Evolutionary conservation across 768 basidiomycete genomes (phyloP).

Genomic region (Boletus bicolor): DNA sequence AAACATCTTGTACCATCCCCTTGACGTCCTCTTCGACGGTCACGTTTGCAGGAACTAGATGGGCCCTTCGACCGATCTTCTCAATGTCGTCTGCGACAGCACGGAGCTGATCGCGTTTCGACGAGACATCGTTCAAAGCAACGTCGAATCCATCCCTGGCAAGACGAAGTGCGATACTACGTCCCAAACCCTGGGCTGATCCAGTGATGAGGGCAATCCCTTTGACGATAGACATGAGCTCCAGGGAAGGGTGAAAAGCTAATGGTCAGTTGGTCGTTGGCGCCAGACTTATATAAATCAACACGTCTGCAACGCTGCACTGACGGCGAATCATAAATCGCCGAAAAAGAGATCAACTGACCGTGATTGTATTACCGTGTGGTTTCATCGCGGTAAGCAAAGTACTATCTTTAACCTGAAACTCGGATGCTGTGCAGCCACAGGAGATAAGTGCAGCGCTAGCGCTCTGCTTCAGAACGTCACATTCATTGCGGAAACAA

Average conservation of each 20-base stretch:
- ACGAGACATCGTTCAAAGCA: slow-evolving; percentile 27
- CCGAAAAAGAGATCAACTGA: neutral
- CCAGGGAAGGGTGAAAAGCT: neutral
- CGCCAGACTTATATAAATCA: no score
- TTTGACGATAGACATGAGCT: slow-evolving; percentile 15
- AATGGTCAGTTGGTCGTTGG: no score
- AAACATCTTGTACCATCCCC: neutral
- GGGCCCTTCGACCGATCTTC: slow-evolving; percentile 11
- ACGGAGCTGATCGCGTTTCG: slow-evolving; percentile 11
- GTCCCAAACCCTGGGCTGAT: slow-evolving; percentile 31
- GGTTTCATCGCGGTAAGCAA: no score
- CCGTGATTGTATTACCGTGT: no score
- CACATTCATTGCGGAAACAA: no score
- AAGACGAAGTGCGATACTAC: slow-evolving; percentile 16
- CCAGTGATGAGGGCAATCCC: slow-evolving; percentile 33
- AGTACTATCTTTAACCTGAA: no score
- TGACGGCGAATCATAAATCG: neutral
- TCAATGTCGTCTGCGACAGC: slow-evolving; percentile 11
- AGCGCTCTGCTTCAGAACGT: no score
- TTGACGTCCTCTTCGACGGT: slow-evolving; percentile 4
- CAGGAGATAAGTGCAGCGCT: no score
- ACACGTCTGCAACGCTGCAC: neutral
- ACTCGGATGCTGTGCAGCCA: no score
- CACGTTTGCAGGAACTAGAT: slow-evolving; percentile 16
- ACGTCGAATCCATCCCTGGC: slow-evolving; percentile 27